These are phyloP conservation scores for Fusarium drepaniforme DNA, from an alignment of 2,329 filamentous ascomycete species.

Conservation along the genomic window DNA sequence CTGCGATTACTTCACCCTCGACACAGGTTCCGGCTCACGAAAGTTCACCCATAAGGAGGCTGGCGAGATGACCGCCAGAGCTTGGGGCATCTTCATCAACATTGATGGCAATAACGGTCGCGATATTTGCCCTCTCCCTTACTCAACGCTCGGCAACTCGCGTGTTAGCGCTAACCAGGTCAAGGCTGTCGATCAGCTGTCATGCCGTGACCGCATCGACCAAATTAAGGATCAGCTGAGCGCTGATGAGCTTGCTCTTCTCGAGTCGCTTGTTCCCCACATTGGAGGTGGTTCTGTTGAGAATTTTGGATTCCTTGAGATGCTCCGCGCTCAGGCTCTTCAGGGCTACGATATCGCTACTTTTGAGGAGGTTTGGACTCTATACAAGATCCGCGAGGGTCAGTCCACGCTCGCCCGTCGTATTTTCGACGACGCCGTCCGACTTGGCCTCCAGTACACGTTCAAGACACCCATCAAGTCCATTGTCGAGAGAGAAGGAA, in stretches of 20 bases:
- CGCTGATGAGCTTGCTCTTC: slow-evolving; percentile 9
- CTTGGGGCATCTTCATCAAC: slow-evolving; percentile 16
- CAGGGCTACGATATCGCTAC: neutral
- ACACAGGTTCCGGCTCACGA: neutral
- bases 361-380: slow-evolving; percentile 22
- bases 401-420: slow-evolving; percentile 15
- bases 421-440: slow-evolving; percentile 22
- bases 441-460: slow-evolving; percentile 12
- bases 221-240: slow-evolving; percentile 15
- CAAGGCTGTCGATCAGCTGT: slow-evolving; percentile 3
- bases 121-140: slow-evolving; percentile 3
- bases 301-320: slow-evolving; percentile 9
- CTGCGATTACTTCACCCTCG: slow-evolving; percentile 7
- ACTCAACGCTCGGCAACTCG: slow-evolving; percentile 2
- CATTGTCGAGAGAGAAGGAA: slow-evolving; percentile 13
- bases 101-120: slow-evolving; percentile 8
- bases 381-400: slow-evolving; percentile 19
- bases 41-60: slow-evolving; percentile 12
- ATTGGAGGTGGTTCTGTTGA: slow-evolving; percentile 5
- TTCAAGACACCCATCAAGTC: slow-evolving; percentile 17
- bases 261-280: slow-evolving; percentile 8
- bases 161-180: slow-evolving; percentile 3
- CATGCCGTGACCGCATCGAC: slow-evolving; percentile 13
- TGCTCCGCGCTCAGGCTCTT: slow-evolving; percentile 17
- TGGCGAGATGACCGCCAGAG: slow-evolving; percentile 1